phyloP scores from a whole-genome alignment of 164 flowering plant species.

The Vitis amurensis region DNA sequence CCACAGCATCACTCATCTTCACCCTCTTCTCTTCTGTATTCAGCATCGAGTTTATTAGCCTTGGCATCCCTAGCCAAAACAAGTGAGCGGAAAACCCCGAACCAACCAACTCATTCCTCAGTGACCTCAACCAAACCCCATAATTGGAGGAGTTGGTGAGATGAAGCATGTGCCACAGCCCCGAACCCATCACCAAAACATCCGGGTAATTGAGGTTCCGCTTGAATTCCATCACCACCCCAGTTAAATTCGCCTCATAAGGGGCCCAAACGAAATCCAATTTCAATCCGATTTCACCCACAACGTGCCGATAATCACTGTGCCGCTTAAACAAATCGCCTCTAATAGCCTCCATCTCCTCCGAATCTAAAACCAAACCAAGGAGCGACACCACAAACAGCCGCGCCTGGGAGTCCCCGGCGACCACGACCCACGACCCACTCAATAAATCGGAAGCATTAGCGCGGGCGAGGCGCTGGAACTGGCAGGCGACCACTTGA shows the following conservation, averaged over 20 bases:
- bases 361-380: constrained; percentile 49
- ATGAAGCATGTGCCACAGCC: constrained; percentile 94
- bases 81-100: constrained; percentile 44
- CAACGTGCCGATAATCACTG: constrained; percentile 55
- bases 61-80: constrained; percentile 96
- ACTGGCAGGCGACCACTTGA: constrained; percentile 40
- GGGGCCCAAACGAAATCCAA: constrained; percentile 96
- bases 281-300: constrained; percentile 61
- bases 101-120: constrained; percentile 40
- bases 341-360: constrained; percentile 36
- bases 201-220: constrained; percentile 52
- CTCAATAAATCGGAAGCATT: constrained; percentile 80
- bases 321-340: constrained; percentile 79
- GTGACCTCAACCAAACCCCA: constrained; percentile 34
- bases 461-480: constrained; percentile 49
- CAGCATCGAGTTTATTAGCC: constrained; percentile 65
- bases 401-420: constrained; percentile 91
- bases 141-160: constrained; percentile 58
- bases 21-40: constrained; percentile 77
- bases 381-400: constrained; percentile 56
- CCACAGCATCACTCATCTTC: constrained; percentile 51
- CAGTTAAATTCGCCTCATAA: constrained; percentile 52
- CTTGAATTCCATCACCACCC: constrained; percentile 35
- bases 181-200: constrained; percentile 84
- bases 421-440: constrained; percentile 90